Evolutionary conservation across 768 basidiomycete species (phyloP).

Genomic region (Boletus coccyginus): DNA sequence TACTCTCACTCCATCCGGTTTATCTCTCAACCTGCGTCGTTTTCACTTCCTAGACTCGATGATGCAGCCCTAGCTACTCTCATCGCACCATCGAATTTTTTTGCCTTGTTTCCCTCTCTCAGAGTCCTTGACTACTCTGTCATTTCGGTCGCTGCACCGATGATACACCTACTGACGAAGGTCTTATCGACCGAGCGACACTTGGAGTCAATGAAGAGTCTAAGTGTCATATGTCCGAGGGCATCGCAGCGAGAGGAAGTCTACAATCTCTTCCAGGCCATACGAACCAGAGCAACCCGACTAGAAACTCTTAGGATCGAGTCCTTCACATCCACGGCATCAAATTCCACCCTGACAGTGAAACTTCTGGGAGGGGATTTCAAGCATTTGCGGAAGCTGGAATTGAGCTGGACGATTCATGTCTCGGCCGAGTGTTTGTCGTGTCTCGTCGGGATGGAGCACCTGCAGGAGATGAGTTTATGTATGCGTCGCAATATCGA

Average conservation of each 20-base stretch:
- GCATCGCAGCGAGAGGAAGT: constrained; percentile 17
- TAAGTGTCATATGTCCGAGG: constrained; percentile 26
- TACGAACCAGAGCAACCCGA: constrained; percentile 19
- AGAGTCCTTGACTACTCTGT: constrained; percentile 27
- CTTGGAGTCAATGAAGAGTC: constrained; percentile 17
- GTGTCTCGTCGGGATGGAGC: constrained; percentile 19
- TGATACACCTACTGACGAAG: constrained; percentile 17
- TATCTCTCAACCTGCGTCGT: constrained; percentile 24
- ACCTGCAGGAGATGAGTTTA: constrained; percentile 25
- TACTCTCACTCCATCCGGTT: constrained; percentile 25
- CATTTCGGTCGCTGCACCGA: constrained; percentile 20
- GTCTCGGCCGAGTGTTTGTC: constrained; percentile 23
- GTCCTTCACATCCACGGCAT: constrained; percentile 19
- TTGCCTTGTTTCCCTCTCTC: constrained; percentile 24
- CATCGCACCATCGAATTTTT: constrained; percentile 21
- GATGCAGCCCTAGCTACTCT: constrained; percentile 22
- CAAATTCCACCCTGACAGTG: constrained; percentile 12
- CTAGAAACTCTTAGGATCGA: constrained; percentile 21
- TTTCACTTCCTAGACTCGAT: constrained; percentile 22
- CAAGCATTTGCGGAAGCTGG: constrained; percentile 21
- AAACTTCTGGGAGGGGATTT: constrained; percentile 17
- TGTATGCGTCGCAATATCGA: constrained; percentile 18
- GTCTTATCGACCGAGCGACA: constrained; percentile 18
- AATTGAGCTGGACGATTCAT: constrained; percentile 23
- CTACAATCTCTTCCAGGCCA: constrained; percentile 21